These are phyloP conservation scores for Grifola frondosa DNA, from an alignment of 1,284 basidiomycete species.

Conservation along the genomic window DNA sequence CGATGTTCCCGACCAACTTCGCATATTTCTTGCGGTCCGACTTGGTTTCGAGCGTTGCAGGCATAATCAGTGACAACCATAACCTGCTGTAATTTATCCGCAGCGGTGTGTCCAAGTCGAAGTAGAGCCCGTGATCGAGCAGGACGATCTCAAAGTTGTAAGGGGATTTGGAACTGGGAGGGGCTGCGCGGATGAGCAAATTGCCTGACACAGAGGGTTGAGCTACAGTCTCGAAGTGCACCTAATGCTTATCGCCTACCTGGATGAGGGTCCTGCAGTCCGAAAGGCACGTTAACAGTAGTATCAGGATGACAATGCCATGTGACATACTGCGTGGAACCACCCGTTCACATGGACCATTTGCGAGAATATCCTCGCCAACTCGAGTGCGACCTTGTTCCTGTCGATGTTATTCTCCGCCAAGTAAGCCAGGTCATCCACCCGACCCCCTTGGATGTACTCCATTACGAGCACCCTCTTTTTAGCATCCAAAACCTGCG, in stretches of 20 bases:
- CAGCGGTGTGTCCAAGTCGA: slow-evolving; percentile 79
- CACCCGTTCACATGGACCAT: slow-evolving; percentile 98
- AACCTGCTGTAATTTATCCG: slow-evolving; percentile 79
- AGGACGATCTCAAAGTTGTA: slow-evolving; percentile 95
- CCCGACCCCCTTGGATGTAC: slow-evolving; percentile 84
- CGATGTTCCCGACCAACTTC: slow-evolving; percentile 85
- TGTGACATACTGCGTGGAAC: slow-evolving; percentile 78
- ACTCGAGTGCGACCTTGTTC: slow-evolving; percentile 89
- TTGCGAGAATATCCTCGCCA: slow-evolving; percentile 87
- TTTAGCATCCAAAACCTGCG: slow-evolving; percentile 80
- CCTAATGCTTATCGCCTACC: no score
- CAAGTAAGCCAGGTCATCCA: slow-evolving; percentile 89
- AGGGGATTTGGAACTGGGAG: slow-evolving; percentile 65
- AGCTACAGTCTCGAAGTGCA: no score
- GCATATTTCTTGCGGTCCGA: slow-evolving; percentile 82
- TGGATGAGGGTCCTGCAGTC: slow-evolving; percentile 71
- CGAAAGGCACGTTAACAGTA: slow-evolving; percentile 4
- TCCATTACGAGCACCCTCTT: slow-evolving; percentile 95
- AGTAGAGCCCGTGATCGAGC: slow-evolving; percentile 91
- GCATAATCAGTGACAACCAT: slow-evolving; percentile 85
- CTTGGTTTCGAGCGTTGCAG: slow-evolving; percentile 61
- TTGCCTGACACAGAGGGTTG: slow-evolving; percentile 58
- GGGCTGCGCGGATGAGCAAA: slow-evolving; percentile 82
- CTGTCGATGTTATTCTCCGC: slow-evolving; percentile 86
- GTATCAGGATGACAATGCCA: background rate